Evolutionary conservation across 148 eudicot species (phyloP), one percentile per base, ranked within the genome.

Genomic region (Linanthus parryae): DNA sequence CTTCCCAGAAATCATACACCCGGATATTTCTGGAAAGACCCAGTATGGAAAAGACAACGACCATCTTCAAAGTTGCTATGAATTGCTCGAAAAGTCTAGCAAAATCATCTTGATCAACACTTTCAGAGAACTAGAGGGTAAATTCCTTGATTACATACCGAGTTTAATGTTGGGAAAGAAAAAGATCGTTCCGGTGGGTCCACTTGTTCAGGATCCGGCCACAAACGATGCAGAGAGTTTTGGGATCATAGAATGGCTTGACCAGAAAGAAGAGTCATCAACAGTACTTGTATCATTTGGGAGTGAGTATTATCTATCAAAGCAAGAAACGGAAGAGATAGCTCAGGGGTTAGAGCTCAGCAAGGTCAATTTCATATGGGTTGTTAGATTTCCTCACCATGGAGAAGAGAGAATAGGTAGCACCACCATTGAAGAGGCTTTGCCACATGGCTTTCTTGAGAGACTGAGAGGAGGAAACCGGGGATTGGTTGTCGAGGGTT

Each of bases 41-140:
- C 10, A 5, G 5, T 10, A 5, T 31, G 10, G 5, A 31, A 31
- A 31, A 4, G 7, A 46, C 13, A 24, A 15, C 23, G 15, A 13
- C 7, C 29, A 46, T 24, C 8, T 13, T 21, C 14, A 21, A 24
- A 16, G 50, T 10, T 21, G 27, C 11, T 7, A 23, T 21, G 12
- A 46, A 46, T 5, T 10, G 29, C 28, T 5, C 0, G 29, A 46
- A 25, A 22, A n/a, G 23, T 1, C 15, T 8, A 23, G 50, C 7
- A 25, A 46, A 13, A 46, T 46, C n/a, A 16, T 46, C 24, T 38
- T 54, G 44, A 8, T 54, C 30, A 54, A 54, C 17, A 54, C 42
- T 39, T 54, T 25, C 15, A 37, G 44, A 37, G 58, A 54, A 11
- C 24, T 54, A 21, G 58, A 54, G 27, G 58, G 58, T 9, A n/a